These are phyloP conservation scores for Fusarium buxicola DNA, from an alignment of 2,329 filamentous ascomycete genomes.

Conservation along the genomic window DNA sequence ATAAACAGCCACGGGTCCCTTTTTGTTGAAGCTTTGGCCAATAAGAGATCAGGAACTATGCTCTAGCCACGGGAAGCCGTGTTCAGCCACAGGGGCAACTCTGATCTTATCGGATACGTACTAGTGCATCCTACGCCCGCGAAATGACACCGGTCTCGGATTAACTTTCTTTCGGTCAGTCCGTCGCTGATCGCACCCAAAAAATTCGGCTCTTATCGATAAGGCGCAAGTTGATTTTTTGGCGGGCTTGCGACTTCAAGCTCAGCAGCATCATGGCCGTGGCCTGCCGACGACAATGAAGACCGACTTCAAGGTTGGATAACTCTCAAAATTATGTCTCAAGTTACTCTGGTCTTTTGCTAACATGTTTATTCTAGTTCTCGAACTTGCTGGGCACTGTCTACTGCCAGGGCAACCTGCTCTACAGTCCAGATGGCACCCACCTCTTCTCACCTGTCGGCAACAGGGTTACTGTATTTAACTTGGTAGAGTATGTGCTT, in stretches of 20 bases:
- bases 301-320: constrained; percentile 93
- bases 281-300: constrained; percentile 79
- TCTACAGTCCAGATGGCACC: constrained; percentile 96
- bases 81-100: constrained; percentile 31
- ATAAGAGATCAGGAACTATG: neutral
- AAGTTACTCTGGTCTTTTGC: neutral
- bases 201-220: constrained; percentile 52
- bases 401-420: constrained; percentile 96
- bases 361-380: constrained; percentile 70
- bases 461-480: constrained; percentile 95
- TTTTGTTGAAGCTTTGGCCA: constrained; percentile 35
- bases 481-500: constrained; percentile 84
- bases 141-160: constrained; percentile 41
- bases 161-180: constrained; percentile 51
- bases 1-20: constrained; percentile 40
- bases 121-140: constrained; percentile 22
- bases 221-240: constrained; percentile 51
- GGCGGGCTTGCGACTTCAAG: constrained; percentile 42
- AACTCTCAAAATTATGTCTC: neutral
- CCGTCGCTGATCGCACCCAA: constrained; percentile 35
- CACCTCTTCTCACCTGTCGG: constrained; percentile 96
- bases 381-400: constrained; percentile 98
- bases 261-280: constrained; percentile 52
- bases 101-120: constrained; percentile 30
- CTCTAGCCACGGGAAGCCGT: constrained; percentile 30